Evolutionary conservation across 192 early-diverging fungal species (phyloP).

Genomic region (Coemansia sp.): DNA sequence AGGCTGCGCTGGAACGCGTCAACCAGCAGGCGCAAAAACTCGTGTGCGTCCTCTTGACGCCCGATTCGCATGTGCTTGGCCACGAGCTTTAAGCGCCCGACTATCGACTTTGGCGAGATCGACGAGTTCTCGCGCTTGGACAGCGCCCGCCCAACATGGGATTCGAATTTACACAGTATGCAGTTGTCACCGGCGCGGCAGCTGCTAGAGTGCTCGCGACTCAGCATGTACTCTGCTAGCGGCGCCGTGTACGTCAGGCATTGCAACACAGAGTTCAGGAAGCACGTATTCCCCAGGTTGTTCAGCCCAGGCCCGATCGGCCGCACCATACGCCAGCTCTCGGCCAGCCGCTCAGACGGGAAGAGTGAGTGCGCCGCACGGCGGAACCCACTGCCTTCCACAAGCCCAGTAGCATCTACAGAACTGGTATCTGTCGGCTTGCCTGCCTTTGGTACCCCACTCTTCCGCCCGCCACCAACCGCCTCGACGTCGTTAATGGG

Average conservation of each 20-base stretch:
- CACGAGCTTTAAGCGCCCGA: conserved; percentile 65
- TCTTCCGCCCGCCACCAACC: not conserved
- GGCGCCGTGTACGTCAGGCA: conserved; percentile 77
- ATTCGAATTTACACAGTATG: conserved; percentile 72
- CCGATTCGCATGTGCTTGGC: conserved; percentile 77
- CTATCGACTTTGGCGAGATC: conserved; percentile 67
- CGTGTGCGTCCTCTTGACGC: conserved; percentile 89
- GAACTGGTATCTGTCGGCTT: conserved; percentile 3
- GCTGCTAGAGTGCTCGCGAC: conserved; percentile 57
- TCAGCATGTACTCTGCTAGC: conserved; percentile 66
- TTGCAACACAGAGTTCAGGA: conserved; percentile 78
- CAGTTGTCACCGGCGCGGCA: conserved; percentile 68
- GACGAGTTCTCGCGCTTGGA: conserved; percentile 44
- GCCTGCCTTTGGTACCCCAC: conserved; percentile 1
- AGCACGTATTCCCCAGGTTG: conserved; percentile 79
- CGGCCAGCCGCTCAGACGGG: conserved; percentile 56
- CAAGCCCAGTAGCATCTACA: conserved; percentile 29
- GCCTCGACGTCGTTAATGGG: conserved; percentile 55
- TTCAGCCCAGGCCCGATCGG: conserved; percentile 67
- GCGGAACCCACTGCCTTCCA: conserved; percentile 67
- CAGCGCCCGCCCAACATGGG: conserved; percentile 62
- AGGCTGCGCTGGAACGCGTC: conserved; percentile 68
- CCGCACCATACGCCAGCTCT: conserved; percentile 57
- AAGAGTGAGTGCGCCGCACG: conserved; percentile 59
- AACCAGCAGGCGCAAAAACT: conserved; percentile 75